Percentiles rank a stretch among this genome's conserved stretches.
Conservation (phyloP, 495 filamentous ascomycete genomes). For the Talaromyces trachyspermus region DNA sequence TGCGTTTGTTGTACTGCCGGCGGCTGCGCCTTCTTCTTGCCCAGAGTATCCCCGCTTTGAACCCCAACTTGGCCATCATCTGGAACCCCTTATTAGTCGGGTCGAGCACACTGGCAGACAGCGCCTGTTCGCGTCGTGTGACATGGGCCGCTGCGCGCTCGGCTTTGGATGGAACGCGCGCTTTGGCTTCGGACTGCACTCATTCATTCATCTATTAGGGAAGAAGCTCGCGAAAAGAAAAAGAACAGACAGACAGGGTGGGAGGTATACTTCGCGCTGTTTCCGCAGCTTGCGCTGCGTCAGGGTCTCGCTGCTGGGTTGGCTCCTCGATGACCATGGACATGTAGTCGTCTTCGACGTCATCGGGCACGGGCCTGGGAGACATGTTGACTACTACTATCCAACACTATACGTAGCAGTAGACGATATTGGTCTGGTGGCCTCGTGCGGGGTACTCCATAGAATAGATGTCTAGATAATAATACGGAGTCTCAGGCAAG, state of each 20-base stretch:
- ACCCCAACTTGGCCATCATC: conserved; percentile 98
- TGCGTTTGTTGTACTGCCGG: conserved; percentile 6
- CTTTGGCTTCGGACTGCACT: conserved; percentile 36
- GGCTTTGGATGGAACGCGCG: conserved; percentile 60
- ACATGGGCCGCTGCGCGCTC: conserved; percentile 66
- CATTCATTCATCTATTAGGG: neutral
- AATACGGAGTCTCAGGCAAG: too few relatives aligned
- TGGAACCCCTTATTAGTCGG: conserved; percentile 71
- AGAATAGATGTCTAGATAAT: too few relatives aligned
- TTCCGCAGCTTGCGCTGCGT: conserved; percentile 47
- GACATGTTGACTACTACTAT: too few relatives aligned
- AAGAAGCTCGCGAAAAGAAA: neutral
- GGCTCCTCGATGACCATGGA: conserved; percentile 54
- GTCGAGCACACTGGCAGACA: conserved; percentile 60
- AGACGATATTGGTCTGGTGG: too few relatives aligned
- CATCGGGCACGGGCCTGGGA: conserved; percentile 2
- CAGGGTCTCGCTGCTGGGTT: conserved; percentile 43
- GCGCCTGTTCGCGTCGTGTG: conserved; percentile 63
- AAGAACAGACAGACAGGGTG: too few relatives aligned
- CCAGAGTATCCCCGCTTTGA: conserved; percentile 62
- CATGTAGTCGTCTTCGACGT: conserved; percentile 56
- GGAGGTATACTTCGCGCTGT: conserved; percentile 42
- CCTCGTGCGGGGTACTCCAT: too few relatives aligned
- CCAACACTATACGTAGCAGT: too few relatives aligned
- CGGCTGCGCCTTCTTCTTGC: conserved; percentile 37